Evolutionary conservation across 2,329 filamentous ascomycete genomes (phyloP), one percentile per base, ranked within the genome.

Genomic region (Canariomyces notabilis): DNA sequence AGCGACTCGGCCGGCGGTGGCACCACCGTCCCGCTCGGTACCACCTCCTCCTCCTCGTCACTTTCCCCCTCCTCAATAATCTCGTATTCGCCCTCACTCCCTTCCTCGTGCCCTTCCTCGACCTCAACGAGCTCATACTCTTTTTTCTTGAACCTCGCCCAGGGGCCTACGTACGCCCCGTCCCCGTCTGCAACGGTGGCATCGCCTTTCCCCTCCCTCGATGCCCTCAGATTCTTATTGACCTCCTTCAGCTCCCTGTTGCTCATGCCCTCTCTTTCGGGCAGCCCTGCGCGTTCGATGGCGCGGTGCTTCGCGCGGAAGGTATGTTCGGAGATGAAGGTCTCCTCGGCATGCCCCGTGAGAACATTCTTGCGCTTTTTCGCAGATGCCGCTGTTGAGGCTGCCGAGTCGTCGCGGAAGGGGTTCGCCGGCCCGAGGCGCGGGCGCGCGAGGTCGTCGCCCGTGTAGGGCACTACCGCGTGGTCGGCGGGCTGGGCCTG

Each of bases 261-360:
- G 15, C 71, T 75, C 57, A 78, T 73, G 51, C 74, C 73, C 57
- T 83, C 77, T 44, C 76, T 66, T 55, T 75, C 72, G 0, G 77
- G 67, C 52, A 79, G 77, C 54, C 67, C 83, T 64, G 59, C 80
- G 52, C 85, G 77, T 63, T 91, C 84, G 50, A 93, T 79, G 2
- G 89, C 89, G 47, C 89, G 84, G 63, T 96, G 90, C 54, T 93
- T 89, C 60, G 80, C 80, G 57, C 88, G 82, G 64, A 98, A 98
- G 1, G 87, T 89, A 53, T 91, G 81, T 61, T 97, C 93, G 65
- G 88, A 95, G 54, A 98, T 81, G 57, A 80, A 87, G 0, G 87
- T 89, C 67, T 98, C 91, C 57, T 93, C 79, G 2, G 93, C 93
- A 59, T 80, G 85, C 9, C 93, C 93, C 0, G 93, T 96, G 9